phyloP scores from a whole-genome alignment of 306 rosid genomes.

The Sindora glabra region DNA sequence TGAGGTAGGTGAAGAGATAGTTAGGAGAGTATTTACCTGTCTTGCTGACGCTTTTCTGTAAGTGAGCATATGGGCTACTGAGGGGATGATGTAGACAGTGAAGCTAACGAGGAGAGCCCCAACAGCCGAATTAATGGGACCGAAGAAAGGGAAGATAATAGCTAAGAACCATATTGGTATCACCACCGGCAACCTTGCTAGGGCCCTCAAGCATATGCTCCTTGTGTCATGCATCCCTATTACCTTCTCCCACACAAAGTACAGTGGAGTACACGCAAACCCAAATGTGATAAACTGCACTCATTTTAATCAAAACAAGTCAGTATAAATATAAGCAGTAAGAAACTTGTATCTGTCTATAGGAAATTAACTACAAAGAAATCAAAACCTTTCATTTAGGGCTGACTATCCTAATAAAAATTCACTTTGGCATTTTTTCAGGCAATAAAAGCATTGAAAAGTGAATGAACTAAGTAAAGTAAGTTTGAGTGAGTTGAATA shows the following conservation, averaged over 20 bases:
- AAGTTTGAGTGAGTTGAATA: neutral
- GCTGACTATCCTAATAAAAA: too few relatives aligned
- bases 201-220: constrained; percentile 76
- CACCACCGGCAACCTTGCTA: constrained; percentile 89
- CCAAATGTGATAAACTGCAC: constrained; percentile 96
- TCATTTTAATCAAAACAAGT: neutral
- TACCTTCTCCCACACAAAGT: constrained; percentile 99
- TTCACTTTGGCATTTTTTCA: too few relatives aligned
- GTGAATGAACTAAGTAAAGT: neutral
- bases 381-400: too few relatives aligned
- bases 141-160: constrained; percentile 91
- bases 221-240: constrained; percentile 94
- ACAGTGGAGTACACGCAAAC: constrained; percentile 92
- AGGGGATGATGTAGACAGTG: constrained; percentile 90
- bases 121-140: constrained; percentile 89
- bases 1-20: neutral
- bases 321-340: neutral
- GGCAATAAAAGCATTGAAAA: neutral
- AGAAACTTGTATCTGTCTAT: neutral
- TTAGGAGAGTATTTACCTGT: constrained; percentile 42
- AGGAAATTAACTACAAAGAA: too few relatives aligned
- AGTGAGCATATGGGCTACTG: constrained; percentile 85
- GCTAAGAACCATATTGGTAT: constrained; percentile 96
- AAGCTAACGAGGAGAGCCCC: constrained; percentile 95
- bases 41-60: constrained; percentile 74